Evolutionary conservation across 2,329 filamentous ascomycete genomes (phyloP), one percentile per base, ranked within the genome.

Genomic region (Didymella lethalis): DNA sequence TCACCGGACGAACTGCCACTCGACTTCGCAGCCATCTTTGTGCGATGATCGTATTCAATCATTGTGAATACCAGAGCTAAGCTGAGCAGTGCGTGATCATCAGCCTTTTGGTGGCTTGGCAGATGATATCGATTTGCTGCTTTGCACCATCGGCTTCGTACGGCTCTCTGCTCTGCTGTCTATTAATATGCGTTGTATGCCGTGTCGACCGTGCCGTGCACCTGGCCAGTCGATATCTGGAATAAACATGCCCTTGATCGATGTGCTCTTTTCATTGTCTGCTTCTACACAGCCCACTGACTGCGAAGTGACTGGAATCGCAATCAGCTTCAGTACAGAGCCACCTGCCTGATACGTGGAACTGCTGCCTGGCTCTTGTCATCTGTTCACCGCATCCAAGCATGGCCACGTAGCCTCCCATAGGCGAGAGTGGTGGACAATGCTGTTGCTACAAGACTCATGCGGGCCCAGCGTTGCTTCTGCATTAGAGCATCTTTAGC

Each of bases 1-100:
- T 51, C 46, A 50, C 56, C 46, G 56, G 56, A 59, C 47, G 23
- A 51, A 47, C 26, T 47, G 45, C 16, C 32, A 28, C 46, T 6
- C 50, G 45, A 44, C n/a, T 29, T 34, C 14, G 31, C 23, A 23
- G 25, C 26, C 29, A n/a, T 28, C 8, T 31, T 29, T 2, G 16
- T 10, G 26, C 26, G 25, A 54, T 31, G 29, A 16, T 34, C 7
- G 26, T 57, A 34, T 46, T 50, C 29, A 41, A 16, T 0, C 4
- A 20, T 16, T 4, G 28, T 11, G 28, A 6, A 20, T 28, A 40
- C 18, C n/a, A 31, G 8, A 28, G 23, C 23, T 23, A 23, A 49
- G 34, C 16, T 16, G 20, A 26, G 3, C 3, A 23, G 3, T n/a
- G 14, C 7, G 5, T 1, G 29, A 7, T 23, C 45, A 5, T 5